These are phyloP conservation scores for Saccharomycopsis fibuligera DNA, from an alignment of 805 yeast species.

Conservation along the genomic window DNA sequence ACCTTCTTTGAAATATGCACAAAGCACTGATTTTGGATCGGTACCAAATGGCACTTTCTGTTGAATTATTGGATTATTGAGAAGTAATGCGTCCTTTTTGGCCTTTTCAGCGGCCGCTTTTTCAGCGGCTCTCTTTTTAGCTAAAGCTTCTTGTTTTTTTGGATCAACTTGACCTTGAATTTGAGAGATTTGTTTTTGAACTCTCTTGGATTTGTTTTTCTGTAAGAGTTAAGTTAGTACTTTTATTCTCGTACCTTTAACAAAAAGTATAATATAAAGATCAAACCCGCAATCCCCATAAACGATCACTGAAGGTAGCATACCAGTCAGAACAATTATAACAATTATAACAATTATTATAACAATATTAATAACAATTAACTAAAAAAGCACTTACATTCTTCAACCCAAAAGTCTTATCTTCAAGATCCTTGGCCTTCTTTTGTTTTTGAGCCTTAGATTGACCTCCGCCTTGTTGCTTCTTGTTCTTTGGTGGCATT, in stretches of 20 bases:
- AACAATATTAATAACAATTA: background rate
- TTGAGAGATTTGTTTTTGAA: slow-evolving; percentile 65
- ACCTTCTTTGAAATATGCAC: slow-evolving; percentile 85
- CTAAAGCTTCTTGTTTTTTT: slow-evolving; percentile 42
- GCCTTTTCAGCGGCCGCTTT: slow-evolving; percentile 90
- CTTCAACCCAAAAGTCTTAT: slow-evolving; percentile 92
- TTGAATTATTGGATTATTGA: slow-evolving; percentile 52
- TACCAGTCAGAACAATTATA: too few relatives aligned
- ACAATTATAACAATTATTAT: too few relatives aligned
- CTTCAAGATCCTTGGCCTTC: slow-evolving; percentile 58
- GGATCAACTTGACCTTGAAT: slow-evolving; percentile 56
- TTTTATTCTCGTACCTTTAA: background rate
- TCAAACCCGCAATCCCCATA: too few relatives aligned
- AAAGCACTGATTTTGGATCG: slow-evolving; percentile 89
- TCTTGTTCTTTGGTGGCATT: slow-evolving; percentile 65
- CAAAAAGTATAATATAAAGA: too few relatives aligned
- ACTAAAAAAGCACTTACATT: slow-evolving; percentile 34
- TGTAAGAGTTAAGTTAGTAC: slow-evolving; percentile 12
- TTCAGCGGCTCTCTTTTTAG: slow-evolving; percentile 74
- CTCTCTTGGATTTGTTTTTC: slow-evolving; percentile 89
- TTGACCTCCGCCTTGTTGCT: slow-evolving; percentile 47
- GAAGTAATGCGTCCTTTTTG: slow-evolving; percentile 69
- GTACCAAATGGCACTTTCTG: slow-evolving; percentile 96
- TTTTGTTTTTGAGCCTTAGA: slow-evolving; percentile 55
- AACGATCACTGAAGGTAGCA: too few relatives aligned